Evolutionary conservation across 768 basidiomycete species (phyloP).

Genomic region (Lentinus brumalis): DNA sequence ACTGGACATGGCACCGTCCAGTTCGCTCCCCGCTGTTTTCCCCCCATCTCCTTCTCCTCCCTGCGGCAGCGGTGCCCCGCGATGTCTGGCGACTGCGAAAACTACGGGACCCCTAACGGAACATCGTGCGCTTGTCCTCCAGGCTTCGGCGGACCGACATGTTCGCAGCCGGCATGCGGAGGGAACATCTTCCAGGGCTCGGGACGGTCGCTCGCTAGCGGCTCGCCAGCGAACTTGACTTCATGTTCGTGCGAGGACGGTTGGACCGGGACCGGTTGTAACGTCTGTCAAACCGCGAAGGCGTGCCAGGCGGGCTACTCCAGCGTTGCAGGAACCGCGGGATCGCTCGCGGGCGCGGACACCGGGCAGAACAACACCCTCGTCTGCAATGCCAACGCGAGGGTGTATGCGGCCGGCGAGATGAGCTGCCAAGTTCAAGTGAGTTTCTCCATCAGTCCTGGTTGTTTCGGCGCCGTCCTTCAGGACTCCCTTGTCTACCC

Average conservation of each 20-base stretch:
- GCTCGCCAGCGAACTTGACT: slow-evolving; percentile 61
- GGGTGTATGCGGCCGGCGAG: slow-evolving; percentile 77
- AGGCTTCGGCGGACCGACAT: slow-evolving; percentile 76
- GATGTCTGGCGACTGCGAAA: slow-evolving; percentile 50
- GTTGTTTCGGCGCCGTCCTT: not conserved
- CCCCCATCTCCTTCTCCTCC: not conserved
- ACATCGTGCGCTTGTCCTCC: slow-evolving; percentile 74
- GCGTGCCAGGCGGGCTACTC: slow-evolving; percentile 69
- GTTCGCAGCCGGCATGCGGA: slow-evolving; percentile 73
- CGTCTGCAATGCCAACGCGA: slow-evolving; percentile 68
- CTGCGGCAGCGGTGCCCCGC: not conserved
- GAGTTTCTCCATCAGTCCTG: slow-evolving; percentile 34
- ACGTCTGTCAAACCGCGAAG: slow-evolving; percentile 68
- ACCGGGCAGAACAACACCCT: slow-evolving; percentile 60
- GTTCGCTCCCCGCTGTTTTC: not conserved
- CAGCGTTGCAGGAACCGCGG: slow-evolving; percentile 30
- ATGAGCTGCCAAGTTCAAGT: slow-evolving; percentile 86
- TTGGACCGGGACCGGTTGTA: slow-evolving; percentile 80
- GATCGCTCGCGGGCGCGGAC: slow-evolving; percentile 23
- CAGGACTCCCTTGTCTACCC: no score
- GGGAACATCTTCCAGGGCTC: slow-evolving; percentile 80
- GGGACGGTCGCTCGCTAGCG: slow-evolving; percentile 50
- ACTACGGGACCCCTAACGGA: slow-evolving; percentile 63
- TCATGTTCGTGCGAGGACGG: slow-evolving; percentile 71
- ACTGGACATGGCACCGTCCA: not conserved